phyloP scores from a whole-genome alignment of 1,284 basidiomycete genomes.

The Apiotrichum gamsii region DNA sequence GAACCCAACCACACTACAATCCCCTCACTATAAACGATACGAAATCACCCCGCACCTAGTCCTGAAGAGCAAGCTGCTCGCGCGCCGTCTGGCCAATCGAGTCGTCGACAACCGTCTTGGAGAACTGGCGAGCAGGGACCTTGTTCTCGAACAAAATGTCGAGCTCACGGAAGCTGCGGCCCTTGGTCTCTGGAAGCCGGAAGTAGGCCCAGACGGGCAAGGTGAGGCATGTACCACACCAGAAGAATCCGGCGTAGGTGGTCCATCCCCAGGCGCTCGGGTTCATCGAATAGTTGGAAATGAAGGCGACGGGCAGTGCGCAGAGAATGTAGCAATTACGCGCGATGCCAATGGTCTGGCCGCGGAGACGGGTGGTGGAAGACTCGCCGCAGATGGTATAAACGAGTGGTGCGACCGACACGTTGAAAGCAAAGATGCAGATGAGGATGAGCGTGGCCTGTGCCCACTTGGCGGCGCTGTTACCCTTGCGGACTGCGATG shows the following conservation, averaged over 20 bases:
- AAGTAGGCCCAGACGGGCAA: slow-evolving; percentile 23
- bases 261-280: slow-evolving; percentile 17
- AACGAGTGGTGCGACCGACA: slow-evolving; percentile 19
- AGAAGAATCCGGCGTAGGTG: slow-evolving; percentile 44
- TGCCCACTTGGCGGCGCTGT: slow-evolving; percentile 6
- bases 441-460: slow-evolving; percentile 20
- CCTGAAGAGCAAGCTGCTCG: no score
- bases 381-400: slow-evolving; percentile 44
- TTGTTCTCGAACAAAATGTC: slow-evolving; percentile 43
- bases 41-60: no score
- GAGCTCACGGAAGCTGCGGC: slow-evolving; percentile 44
- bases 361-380: slow-evolving; percentile 46
- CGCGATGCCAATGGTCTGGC: slow-evolving; percentile 50
- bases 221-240: slow-evolving; percentile 12
- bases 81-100: no score
- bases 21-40: no score
- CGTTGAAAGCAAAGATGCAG: slow-evolving; percentile 25
- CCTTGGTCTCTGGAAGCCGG: slow-evolving; percentile 45
- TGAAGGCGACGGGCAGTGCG: slow-evolving; percentile 15
- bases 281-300: slow-evolving; percentile 20
- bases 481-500: slow-evolving; percentile 17
- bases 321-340: slow-evolving; percentile 47
- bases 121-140: slow-evolving; percentile 41
- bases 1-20: no score
- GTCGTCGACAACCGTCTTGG: slow-evolving; percentile 34